A percentile compares a stretch with the other conserved stretches of the same genome.
phyloP scores from a whole-genome alignment of 106 monocot species.

The Allium cepa region DNA sequence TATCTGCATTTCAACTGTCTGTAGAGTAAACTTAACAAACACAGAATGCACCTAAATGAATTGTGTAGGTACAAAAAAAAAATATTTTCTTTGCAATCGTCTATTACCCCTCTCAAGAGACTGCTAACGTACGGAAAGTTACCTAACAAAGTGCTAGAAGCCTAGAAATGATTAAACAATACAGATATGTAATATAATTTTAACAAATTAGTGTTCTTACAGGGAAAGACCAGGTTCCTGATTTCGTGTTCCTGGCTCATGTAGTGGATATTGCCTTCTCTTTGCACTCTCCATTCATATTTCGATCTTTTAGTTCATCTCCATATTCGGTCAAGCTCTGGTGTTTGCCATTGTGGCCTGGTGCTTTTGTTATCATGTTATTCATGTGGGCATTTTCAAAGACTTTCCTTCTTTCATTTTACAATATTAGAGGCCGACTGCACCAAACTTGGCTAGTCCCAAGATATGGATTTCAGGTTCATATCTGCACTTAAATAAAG shows the following conservation, averaged over 20 bases:
- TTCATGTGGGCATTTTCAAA: slow-evolving; percentile 85
- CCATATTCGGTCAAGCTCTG: slow-evolving; percentile 30
- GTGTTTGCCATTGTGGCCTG: slow-evolving; percentile 47
- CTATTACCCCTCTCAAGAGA: no score
- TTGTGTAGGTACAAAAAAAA: no score
- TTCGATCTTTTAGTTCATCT: slow-evolving; percentile 40
- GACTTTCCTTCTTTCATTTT: slow-evolving; percentile 73
- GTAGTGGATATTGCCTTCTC: slow-evolving; percentile 69
- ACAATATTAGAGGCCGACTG: slow-evolving; percentile 53
- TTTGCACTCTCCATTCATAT: slow-evolving; percentile 53
- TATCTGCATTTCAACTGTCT: no score
- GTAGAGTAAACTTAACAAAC: no score
- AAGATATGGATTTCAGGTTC: slow-evolving; percentile 82
- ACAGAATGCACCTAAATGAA: no score
- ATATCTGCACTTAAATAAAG: not conserved
- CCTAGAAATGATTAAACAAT: no score
- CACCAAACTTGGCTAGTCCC: slow-evolving; percentile 83
- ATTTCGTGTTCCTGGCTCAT: slow-evolving; percentile 84
- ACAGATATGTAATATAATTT: no score
- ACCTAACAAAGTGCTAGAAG: no score
- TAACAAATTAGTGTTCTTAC: no score
- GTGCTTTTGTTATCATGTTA: slow-evolving; percentile 57
- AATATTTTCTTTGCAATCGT: no score
- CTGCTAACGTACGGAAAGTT: no score
- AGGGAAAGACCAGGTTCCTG: slow-evolving; percentile 28